Evolutionary conservation across 2,329 filamentous ascomycete genomes (phyloP), one percentile per base, ranked within the genome.

Genomic region (Fusarium heterosporum): DNA sequence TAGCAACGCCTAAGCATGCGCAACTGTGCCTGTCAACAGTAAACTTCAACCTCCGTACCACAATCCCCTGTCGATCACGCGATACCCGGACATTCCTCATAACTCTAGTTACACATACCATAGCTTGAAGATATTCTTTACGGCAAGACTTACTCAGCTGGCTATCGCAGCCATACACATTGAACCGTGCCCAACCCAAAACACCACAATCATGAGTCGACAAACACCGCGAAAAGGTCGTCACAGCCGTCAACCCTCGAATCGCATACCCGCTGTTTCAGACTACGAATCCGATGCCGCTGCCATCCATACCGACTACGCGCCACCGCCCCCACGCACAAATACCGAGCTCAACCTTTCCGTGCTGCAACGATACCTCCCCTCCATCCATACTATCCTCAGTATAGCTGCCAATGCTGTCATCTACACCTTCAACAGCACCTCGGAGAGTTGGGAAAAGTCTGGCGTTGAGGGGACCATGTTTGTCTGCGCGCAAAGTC

Each of bases 281-380:
- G 88, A 91, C 77, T 90, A 91, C 79, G 88, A 91, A 72, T 90
- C 88, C 63, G 89, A 91, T 75, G 84, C 83, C 19, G 83, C 82
- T 76, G 80, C 73, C 71, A 79, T 68, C 58, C 78, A 72, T 60
- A 78, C 72, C 63, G 75, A 67, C 55, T 80, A 75, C 62, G 80
- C 73, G 69, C 81, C 77, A 34, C 85, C 80, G 74, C 83, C 79
- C 50, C 87, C 82, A 77, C 89, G 92, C 68, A 90, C 90, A 65
- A 96, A 94, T 78, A 91, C 90, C 55, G 90, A 96, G 70, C 89
- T 98, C 74, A 98, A 98, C 81, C 85, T 97, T 68, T 84, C 88
- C 47, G 95, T 97, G 38, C 85, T 98, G 34, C 89, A 87, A 60
- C 91, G 93, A 69, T 92, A 97, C 80, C 87, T 93, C 59, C 91